A percentile compares a stretch with the other conserved stretches of the same genome.
phyloP scores from a whole-genome alignment of 192 early-diverging fungal genomes.

The Chytriomyces hyalinus region DNA sequence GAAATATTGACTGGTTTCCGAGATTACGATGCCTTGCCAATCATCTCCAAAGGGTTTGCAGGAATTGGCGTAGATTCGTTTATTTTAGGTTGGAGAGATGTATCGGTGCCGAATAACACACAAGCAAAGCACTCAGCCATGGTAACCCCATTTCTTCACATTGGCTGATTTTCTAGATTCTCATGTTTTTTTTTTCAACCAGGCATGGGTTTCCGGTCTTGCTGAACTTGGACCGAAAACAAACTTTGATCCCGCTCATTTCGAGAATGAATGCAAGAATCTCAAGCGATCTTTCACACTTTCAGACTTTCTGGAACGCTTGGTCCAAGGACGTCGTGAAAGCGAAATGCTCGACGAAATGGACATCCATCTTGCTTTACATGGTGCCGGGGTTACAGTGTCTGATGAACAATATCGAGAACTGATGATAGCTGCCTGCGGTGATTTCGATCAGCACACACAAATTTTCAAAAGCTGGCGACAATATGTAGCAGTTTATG shows the following conservation, averaged over 20 bases:
- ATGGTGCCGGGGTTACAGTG: not conserved
- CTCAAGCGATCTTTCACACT: slow-evolving; percentile 27
- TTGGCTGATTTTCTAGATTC: not conserved
- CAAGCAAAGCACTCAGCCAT: slow-evolving; percentile 21
- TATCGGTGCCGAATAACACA: not conserved
- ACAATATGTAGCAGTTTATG: slow-evolving; percentile 25
- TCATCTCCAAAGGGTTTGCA: not conserved
- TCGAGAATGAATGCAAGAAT: slow-evolving; percentile 22
- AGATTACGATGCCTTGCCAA: not conserved
- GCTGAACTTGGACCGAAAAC: slow-evolving; percentile 31
- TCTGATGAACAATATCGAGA: slow-evolving; percentile 8
- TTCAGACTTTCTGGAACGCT: slow-evolving; percentile 23
- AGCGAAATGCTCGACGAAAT: too few relatives aligned
- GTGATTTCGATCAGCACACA: not conserved
- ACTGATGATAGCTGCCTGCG: slow-evolving; percentile 21
- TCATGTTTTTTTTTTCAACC: not conserved
- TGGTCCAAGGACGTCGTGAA: not conserved
- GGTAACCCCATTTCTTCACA: not conserved
- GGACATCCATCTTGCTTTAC: too few relatives aligned
- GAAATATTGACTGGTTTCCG: slow-evolving; percentile 18
- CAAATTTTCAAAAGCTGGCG: slow-evolving; percentile 27
- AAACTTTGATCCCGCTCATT: slow-evolving; percentile 26
- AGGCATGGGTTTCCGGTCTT: slow-evolving; percentile 32
- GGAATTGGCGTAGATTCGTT: slow-evolving; percentile 24
- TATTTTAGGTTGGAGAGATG: not conserved